Evolutionary conservation across 192 early-diverging fungal species (phyloP).

Genomic region (Funneliformis geosporum): DNA sequence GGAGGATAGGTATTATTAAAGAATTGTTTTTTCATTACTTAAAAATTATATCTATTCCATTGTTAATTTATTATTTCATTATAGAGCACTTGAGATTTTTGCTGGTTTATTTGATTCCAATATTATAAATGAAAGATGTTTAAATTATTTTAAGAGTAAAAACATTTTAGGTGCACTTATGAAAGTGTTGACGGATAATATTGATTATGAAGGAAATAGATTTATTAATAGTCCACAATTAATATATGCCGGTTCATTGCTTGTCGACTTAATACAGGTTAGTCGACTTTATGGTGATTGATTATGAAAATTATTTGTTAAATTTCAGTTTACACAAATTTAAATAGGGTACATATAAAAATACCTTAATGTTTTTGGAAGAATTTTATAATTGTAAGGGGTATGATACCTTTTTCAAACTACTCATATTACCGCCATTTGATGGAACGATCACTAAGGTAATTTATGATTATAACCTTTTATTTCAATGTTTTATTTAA

Average conservation of each 20-base stretch:
- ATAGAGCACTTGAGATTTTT: slow-evolving; percentile 42
- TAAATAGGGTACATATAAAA: slow-evolving; percentile 34
- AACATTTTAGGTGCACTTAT: slow-evolving; percentile 44
- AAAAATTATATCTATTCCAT: slow-evolving; percentile 26
- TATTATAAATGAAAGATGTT: slow-evolving; percentile 38
- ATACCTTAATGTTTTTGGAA: slow-evolving; percentile 49
- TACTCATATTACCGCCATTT: slow-evolving; percentile 47
- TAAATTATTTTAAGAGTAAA: slow-evolving; percentile 41
- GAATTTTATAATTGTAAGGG: slow-evolving; percentile 45
- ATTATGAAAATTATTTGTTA: not conserved
- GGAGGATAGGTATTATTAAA: slow-evolving; percentile 38
- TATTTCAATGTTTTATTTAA: not conserved
- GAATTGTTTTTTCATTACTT: not conserved
- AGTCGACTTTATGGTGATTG: not conserved
- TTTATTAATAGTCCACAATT: slow-evolving; percentile 19
- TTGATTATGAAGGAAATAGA: slow-evolving; percentile 5
- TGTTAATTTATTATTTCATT: slow-evolving; percentile 35
- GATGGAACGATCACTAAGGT: slow-evolving; percentile 50
- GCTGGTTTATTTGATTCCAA: slow-evolving; percentile 37
- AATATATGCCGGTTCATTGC: slow-evolving; percentile 22
- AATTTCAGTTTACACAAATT: not conserved
- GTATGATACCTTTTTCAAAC: slow-evolving; percentile 45
- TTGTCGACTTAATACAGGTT: slow-evolving; percentile 31
- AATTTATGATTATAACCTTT: not conserved
- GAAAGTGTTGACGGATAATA: slow-evolving; percentile 35